Evolutionary conservation across 2,329 filamentous ascomycete species (phyloP), one percentile per base, ranked within the genome.

Genomic region (Salinomyces thailandicus): DNA sequence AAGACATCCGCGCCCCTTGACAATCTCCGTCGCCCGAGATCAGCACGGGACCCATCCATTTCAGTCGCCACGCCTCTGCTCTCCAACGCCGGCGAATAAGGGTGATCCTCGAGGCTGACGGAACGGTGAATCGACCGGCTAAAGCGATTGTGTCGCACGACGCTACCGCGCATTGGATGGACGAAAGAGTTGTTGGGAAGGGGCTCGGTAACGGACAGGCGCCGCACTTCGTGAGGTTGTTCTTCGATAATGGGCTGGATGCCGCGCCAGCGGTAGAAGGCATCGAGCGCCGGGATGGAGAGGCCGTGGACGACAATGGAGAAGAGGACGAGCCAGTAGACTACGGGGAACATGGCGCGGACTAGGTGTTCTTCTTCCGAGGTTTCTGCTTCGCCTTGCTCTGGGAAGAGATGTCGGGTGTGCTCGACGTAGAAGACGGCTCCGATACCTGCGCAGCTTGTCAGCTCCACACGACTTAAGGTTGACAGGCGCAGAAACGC

Each of bases 401-500:
- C 50, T 3, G 55, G 51, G 1, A 93, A 66, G 38, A 86, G 91
- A 15, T 91, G 81, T 1, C 81, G 57, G 31, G 72, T 79, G 43
- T 93, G 67, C 49, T 85, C 89, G 6, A 93, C 68, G 54, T 93
- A 93, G 54, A 91, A 93, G n/a, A 93, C 72, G 2, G 84, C 85
- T 7, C 83, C 84, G 2, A 93, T 85, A 3, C 86, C 22, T 26
- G 22, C 2, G 22, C 22, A 9, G 9, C 9, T 26, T 26, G 22
- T 26, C 22, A 26, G 22, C 22, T n/a, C n/a, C n/a, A n/a, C n/a
- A n/a, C n/a, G n/a, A n/a, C n/a, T n/a, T n/a, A n/a, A n/a, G n/a
- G n/a, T n/a, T n/a, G n/a, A n/a, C n/a, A n/a, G n/a, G n/a, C n/a
- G n/a, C n/a, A n/a, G n/a, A n/a, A 2, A 4, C 22, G n/a, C 22